Conservation (phyloP, 1,284 basidiomycete species). For the Filobasidium uniguttulatum region DNA sequence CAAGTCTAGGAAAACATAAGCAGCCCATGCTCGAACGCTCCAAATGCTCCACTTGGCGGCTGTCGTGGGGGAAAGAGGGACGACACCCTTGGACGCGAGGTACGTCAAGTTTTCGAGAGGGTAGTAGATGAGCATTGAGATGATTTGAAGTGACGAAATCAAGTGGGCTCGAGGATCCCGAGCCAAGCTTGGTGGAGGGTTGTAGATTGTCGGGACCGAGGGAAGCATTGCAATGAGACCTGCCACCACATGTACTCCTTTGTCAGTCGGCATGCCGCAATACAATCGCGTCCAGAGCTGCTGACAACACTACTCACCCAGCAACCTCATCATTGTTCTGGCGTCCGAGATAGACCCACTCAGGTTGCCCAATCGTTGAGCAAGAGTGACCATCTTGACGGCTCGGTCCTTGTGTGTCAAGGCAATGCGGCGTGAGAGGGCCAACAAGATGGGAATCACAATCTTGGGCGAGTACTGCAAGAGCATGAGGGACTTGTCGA, state of each 20-base stretch:
- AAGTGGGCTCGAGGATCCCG: background rate
- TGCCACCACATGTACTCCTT: too few relatives aligned
- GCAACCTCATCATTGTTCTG: constrained; percentile 30
- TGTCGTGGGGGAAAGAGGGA: constrained; percentile 20
- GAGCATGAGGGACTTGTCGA: constrained; percentile 32
- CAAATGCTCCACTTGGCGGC: constrained; percentile 20
- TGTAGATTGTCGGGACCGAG: constrained; percentile 6
- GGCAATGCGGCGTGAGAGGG: background rate
- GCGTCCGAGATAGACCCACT: constrained; percentile 28
- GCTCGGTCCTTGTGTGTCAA: background rate
- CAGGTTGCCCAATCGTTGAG: constrained; percentile 23
- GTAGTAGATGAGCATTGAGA: constrained; percentile 29
- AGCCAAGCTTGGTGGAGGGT: background rate
- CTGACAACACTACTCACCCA: constrained; percentile 22
- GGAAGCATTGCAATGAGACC: constrained; percentile 14
- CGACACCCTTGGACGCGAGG: constrained; percentile 28
- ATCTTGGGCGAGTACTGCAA: constrained; percentile 29
- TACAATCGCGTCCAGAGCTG: background rate
- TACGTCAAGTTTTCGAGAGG: constrained; percentile 31
- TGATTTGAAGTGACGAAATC: constrained; percentile 27
- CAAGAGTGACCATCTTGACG: constrained; percentile 13
- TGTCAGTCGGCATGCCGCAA: too few relatives aligned
- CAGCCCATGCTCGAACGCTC: constrained; percentile 32
- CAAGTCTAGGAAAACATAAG: constrained; percentile 11
- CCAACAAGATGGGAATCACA: constrained; percentile 5